Percentiles rank a stretch among this genome's conserved stretches.
Evolutionary conservation across 2,329 filamentous ascomycete species (phyloP).

Genomic region (Colletotrichum eleusines): DNA sequence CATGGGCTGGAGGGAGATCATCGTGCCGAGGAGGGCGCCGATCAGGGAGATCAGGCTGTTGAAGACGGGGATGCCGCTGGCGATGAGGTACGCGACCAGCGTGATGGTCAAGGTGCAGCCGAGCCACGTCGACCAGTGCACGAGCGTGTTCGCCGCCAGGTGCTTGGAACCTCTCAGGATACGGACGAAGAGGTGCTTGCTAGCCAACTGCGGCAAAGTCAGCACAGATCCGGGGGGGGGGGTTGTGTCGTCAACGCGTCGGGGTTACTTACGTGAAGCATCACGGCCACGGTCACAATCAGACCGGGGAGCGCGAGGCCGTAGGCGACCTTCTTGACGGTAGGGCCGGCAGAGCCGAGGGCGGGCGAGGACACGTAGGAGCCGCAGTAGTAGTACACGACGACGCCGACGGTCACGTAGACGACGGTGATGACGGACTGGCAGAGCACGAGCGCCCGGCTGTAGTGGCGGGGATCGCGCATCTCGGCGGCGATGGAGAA

Average conservation of each 20-base stretch:
- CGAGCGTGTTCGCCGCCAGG: conserved; percentile 45
- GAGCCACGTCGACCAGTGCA: conserved; percentile 50
- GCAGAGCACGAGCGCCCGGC: conserved; percentile 46
- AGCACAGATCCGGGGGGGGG: neutral
- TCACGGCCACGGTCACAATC: conserved; percentile 45
- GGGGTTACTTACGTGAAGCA: conserved; percentile 45
- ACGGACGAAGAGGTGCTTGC: conserved; percentile 50
- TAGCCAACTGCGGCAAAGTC: conserved; percentile 29
- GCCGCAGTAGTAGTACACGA: conserved; percentile 61
- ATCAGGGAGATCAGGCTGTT: conserved; percentile 47
- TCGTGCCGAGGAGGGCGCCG: conserved; percentile 47
- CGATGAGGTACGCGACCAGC: conserved; percentile 45
- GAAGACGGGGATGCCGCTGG: conserved; percentile 46
- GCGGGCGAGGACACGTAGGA: conserved; percentile 60
- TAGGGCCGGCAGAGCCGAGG: conserved; percentile 57
- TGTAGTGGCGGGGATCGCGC: conserved; percentile 48
- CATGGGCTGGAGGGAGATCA: conserved; percentile 49
- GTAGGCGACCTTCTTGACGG: conserved; percentile 59
- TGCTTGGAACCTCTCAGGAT: conserved; percentile 48
- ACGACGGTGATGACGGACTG: conserved; percentile 48
- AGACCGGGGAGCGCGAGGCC: conserved; percentile 52
- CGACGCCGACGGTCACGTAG: conserved; percentile 50
- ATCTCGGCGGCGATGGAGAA: conserved; percentile 52
- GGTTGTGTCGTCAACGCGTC: no score
- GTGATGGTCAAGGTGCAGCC: conserved; percentile 43